Percentiles rank a stretch among this genome's conserved stretches.
phyloP scores from a whole-genome alignment of 2,329 filamentous ascomycete species.

The Phoma herbarum region DNA sequence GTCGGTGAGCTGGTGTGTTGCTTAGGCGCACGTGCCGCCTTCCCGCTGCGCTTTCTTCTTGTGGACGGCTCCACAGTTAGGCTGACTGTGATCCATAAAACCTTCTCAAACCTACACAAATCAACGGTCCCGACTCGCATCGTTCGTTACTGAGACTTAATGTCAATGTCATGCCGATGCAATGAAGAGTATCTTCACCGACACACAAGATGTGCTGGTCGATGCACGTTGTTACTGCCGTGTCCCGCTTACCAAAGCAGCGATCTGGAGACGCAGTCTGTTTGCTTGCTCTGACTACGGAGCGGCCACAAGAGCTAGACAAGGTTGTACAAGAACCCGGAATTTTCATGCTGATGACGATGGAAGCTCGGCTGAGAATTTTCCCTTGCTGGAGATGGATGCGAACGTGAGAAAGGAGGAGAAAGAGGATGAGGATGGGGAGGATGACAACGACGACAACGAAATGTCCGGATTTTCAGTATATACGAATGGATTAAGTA shows the following conservation, averaged over 20 bases:
- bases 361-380: neutral
- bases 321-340: neutral
- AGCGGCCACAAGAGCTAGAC: neutral
- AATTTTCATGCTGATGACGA: neutral
- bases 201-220: neutral
- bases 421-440: neutral
- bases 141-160: too few relatives aligned
- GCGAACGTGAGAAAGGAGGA: neutral
- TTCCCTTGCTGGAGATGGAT: neutral
- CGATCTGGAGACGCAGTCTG: neutral
- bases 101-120: neutral
- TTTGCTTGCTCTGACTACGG: neutral
- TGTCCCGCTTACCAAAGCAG: neutral
- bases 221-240: neutral
- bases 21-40: constrained; percentile 19
- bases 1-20: constrained; percentile 31
- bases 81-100: neutral
- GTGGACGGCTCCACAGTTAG: constrained; percentile 19
- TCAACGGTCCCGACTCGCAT: neutral
- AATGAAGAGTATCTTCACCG: neutral
- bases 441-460: neutral
- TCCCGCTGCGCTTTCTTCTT: constrained; percentile 21
- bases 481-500: too few relatives aligned
- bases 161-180: too few relatives aligned
- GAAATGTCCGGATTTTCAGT: too few relatives aligned